Conservation (phyloP, 352 stramenopile genomes). For the Globisporangium middletonii region DNA sequence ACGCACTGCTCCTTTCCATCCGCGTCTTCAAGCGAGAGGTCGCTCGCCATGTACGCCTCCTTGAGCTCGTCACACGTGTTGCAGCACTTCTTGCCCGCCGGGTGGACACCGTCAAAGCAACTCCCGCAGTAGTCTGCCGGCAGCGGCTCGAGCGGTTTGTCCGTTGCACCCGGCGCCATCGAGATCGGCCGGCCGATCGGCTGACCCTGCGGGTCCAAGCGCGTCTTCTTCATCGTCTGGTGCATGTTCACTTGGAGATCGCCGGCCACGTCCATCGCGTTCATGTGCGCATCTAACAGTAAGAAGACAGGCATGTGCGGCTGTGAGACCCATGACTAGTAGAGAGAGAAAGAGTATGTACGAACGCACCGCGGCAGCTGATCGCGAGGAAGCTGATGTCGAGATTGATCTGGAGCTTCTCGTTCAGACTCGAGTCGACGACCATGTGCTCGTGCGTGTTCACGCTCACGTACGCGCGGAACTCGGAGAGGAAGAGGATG, state of each 20-base stretch:
- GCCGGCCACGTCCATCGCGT: constrained; percentile 98
- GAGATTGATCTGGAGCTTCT: constrained; percentile 95
- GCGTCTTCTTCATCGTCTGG: constrained; percentile 93
- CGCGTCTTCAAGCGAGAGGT: constrained; percentile 67
- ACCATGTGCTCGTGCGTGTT: constrained; percentile 92
- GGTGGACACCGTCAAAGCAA: constrained; percentile 90
- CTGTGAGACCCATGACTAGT: neutral
- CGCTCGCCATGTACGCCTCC: constrained; percentile 72
- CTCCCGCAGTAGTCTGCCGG: constrained; percentile 91
- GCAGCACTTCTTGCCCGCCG: constrained; percentile 62
- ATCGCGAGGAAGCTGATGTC: constrained; percentile 98
- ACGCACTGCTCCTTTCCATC: constrained; percentile 77
- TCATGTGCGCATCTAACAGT: constrained; percentile 91
- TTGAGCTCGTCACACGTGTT: constrained; percentile 84
- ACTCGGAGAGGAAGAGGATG: constrained; percentile 90
- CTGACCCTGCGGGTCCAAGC: constrained; percentile 72
- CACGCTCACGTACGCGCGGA: constrained; percentile 72
- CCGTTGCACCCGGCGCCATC: constrained; percentile 21
- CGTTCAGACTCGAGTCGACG: constrained; percentile 93
- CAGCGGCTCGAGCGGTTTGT: constrained; percentile 36
- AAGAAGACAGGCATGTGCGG: too few species aligned
- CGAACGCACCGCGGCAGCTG: constrained; percentile 77
- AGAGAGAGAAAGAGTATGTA: neutral
- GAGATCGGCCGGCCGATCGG: constrained; percentile 52
- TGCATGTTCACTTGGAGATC: constrained; percentile 97